Evolutionary conservation across 805 yeast species (phyloP), one percentile per base, ranked within the genome.

Genomic region (Hanseniaspora singularis): DNA sequence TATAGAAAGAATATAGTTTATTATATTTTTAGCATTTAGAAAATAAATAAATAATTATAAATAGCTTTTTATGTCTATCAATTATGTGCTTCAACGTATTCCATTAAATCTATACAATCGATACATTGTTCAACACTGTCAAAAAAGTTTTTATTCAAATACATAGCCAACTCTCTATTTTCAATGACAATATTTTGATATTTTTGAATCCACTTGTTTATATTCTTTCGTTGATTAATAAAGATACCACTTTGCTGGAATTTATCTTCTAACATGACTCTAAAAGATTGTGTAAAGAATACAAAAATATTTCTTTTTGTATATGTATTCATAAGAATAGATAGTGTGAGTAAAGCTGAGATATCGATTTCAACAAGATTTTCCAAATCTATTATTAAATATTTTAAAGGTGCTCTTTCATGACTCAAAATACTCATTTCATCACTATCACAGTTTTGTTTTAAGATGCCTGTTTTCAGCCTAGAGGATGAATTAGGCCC

Each of bases 81-180:
- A 15, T 38, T 30, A 14, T 44, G 40, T 2, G 39, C 18, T 18
- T 44, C 38, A 12, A 47, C 30, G 33, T 47, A 47, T 27, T 47
- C 50, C 50, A 47, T 47, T 9, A 16, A 36, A 37, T 47, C 50
- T 15, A 47, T 41, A 15, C 50, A 47, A 15, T 47, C 46, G 36
- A 47, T 36, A 27, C 36, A 36, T 26, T 37, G 36, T 22, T 47
- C 46, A 18, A 47, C 44, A n/a, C 22, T 39, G 14, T 41, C 46
- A 40, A 47, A 47, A 12, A 47, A 40, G 11, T 40, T 4, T 9
- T 24, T 37, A 3, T 47, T 27, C 15, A 40, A 32, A 19, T 15
- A 12, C 18, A 3, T 15, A 12, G 27, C 3, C 6, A 47, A 22
- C 6, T 47, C 50, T 11, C 4, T 32, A 33, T 38, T 40, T 9